phyloP scores from a whole-genome alignment of 1,139 yeast species.

The Hyphopichia burtonii region DNA sequence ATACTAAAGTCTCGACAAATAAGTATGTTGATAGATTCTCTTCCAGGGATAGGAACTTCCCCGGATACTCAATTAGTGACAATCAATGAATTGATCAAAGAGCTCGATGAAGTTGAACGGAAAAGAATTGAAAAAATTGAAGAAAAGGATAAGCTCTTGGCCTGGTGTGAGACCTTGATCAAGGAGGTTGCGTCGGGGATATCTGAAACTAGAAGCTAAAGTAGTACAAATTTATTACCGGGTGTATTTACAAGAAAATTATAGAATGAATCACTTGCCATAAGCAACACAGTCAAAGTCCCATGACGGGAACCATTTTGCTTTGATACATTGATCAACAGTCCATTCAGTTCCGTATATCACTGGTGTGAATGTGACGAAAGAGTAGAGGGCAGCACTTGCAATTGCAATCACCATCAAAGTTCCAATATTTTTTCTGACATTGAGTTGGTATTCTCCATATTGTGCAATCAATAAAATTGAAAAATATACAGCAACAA shows the following conservation, averaged over 20 bases:
- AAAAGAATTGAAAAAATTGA: constrained; percentile 57
- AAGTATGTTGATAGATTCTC: constrained; percentile 76
- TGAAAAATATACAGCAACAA: constrained; percentile 34
- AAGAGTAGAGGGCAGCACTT: constrained; percentile 17
- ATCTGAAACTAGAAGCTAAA: constrained; percentile 28
- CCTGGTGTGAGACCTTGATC: constrained; percentile 70
- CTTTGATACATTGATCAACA: constrained; percentile 19
- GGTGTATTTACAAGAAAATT: background rate
- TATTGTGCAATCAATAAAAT: constrained; percentile 32
- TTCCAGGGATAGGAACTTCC: constrained; percentile 91
- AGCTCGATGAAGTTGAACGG: constrained; percentile 60
- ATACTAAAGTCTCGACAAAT: constrained; percentile 86
- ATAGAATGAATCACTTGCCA: background rate
- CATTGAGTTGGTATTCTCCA: constrained; percentile 27
- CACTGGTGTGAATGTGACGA: constrained; percentile 25
- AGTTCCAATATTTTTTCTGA: constrained; percentile 18
- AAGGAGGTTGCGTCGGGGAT: constrained; percentile 59
- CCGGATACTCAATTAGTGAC: constrained; percentile 68
- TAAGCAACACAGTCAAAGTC: constrained; percentile 32
- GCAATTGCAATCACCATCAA: constrained; percentile 14
- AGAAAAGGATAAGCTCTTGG: constrained; percentile 64
- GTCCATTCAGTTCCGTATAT: constrained; percentile 39
- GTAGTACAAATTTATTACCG: background rate
- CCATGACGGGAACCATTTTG: constrained; percentile 37
- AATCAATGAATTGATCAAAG: constrained; percentile 63